Percentiles rank a stretch among this genome's conserved stretches.
These are phyloP conservation scores for Epichloe sp. DNA, from an alignment of 2,329 filamentous ascomycete species.

Conservation along the genomic window DNA sequence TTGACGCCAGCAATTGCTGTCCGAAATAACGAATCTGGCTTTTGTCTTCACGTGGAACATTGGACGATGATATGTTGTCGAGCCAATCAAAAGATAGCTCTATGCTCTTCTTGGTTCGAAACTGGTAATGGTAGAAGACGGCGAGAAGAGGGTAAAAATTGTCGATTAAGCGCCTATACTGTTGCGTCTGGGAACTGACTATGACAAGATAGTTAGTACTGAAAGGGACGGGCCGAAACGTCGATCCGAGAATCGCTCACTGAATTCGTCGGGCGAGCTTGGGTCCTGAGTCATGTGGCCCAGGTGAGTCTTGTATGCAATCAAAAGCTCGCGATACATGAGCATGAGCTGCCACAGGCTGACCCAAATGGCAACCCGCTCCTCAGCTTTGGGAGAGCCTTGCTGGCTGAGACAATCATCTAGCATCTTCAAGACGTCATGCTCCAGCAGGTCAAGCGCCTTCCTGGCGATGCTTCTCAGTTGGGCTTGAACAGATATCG, in stretches of 20 bases:
- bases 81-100: slow-evolving; percentile 26
- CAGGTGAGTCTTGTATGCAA: slow-evolving; percentile 18
- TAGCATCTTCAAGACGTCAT: slow-evolving; percentile 26
- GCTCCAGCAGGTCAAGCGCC: slow-evolving; percentile 23
- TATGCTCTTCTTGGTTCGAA: slow-evolving; percentile 27
- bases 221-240: not conserved
- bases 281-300: slow-evolving; percentile 10
- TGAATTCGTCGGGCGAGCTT: slow-evolving; percentile 11
- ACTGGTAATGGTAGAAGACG: slow-evolving; percentile 28
- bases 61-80: slow-evolving; percentile 16
- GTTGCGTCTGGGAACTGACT: slow-evolving; percentile 9
- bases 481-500: slow-evolving; percentile 27
- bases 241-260: not conserved
- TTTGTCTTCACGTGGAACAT: slow-evolving; percentile 14
- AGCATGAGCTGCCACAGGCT: slow-evolving; percentile 37
- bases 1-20: slow-evolving; percentile 20
- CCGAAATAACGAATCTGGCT: slow-evolving; percentile 14
- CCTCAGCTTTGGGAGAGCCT: slow-evolving; percentile 23
- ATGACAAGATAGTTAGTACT: not conserved
- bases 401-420: slow-evolving; percentile 26
- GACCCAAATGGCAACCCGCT: slow-evolving; percentile 33
- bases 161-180: slow-evolving; percentile 18
- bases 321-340: slow-evolving; percentile 31
- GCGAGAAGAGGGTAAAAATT: slow-evolving; percentile 25
- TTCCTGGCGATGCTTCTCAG: slow-evolving; percentile 26